Evolutionary conservation across 306 rosid species (phyloP).

Genomic region (Prosopis cineraria): DNA sequence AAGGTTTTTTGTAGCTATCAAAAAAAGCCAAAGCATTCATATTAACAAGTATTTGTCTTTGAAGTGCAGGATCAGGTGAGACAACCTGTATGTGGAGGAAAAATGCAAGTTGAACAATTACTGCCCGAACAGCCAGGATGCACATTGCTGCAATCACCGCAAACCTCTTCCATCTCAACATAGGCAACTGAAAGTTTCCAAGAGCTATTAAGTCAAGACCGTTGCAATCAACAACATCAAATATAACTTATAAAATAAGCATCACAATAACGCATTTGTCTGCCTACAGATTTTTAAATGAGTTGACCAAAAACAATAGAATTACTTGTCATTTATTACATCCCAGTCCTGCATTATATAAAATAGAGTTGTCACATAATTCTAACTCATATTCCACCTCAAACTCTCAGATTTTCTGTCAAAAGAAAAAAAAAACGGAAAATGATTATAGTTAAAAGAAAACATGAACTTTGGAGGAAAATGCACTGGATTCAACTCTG

Average conservation of each 20-base stretch:
- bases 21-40: conserved; percentile 23
- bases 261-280: background rate
- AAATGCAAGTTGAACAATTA: conserved; percentile 96
- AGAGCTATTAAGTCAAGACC: conserved; percentile 17
- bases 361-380: background rate
- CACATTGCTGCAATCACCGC: conserved; percentile 94
- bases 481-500: background rate
- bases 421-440: background rate
- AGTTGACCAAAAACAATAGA: background rate
- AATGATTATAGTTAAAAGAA: background rate
- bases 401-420: background rate
- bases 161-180: conserved; percentile 94
- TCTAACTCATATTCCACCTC: background rate
- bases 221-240: background rate
- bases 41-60: conserved; percentile 11
- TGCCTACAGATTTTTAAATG: conserved; percentile 6
- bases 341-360: background rate
- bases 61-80: conserved; percentile 19
- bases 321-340: background rate
- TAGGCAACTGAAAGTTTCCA: conserved; percentile 63
- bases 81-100: conserved; percentile 93
- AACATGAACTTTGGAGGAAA: conserved; percentile 11
- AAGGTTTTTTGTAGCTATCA: background rate
- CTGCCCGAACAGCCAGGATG: conserved; percentile 93
- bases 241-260: conserved; percentile 12